Conservation (phyloP, 1,139 yeast genomes). For the Blastobotrys elegans region DNA sequence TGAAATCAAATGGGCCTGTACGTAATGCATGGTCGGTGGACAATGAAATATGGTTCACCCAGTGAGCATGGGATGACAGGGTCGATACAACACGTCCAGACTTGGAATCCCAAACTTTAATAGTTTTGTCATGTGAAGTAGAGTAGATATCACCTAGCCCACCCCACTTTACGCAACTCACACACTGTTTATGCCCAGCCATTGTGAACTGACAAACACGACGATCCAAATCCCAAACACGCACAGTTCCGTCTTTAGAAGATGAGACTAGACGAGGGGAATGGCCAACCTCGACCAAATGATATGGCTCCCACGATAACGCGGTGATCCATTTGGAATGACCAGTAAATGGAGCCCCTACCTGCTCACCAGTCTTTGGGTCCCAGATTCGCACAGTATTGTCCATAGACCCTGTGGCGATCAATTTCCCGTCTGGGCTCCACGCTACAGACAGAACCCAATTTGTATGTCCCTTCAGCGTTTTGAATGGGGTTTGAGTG, state of each 20-base stretch:
- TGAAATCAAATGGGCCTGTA: conserved; percentile 75
- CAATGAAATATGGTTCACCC: conserved; percentile 92
- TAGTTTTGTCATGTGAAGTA: conserved; percentile 92
- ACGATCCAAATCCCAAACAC: conserved; percentile 83
- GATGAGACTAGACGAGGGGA: conserved; percentile 75
- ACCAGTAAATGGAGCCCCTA: conserved; percentile 73
- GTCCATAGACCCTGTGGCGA: conserved; percentile 98
- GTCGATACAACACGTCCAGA: conserved; percentile 76
- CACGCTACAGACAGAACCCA: conserved; percentile 95
- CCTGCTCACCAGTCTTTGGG: conserved; percentile 61
- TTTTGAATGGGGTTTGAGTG: conserved; percentile 83
- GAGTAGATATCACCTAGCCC: conserved; percentile 82
- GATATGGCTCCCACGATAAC: conserved; percentile 92
- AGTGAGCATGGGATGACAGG: conserved; percentile 87
- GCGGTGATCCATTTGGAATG: conserved; percentile 89
- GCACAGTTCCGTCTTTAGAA: conserved; percentile 86
- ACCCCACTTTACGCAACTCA: conserved; percentile 95
- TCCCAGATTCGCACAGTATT: conserved; percentile 86
- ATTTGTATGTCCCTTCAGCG: conserved; percentile 78
- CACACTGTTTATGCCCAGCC: conserved; percentile 86
- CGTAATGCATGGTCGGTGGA: conserved; percentile 87
- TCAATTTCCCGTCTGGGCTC: conserved; percentile 85
- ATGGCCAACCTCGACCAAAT: conserved; percentile 60
- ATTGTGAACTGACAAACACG: conserved; percentile 65
- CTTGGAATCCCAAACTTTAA: conserved; percentile 85